Conservation (phyloP, 1,284 basidiomycete species). For the Albatrellus sp. region DNA sequence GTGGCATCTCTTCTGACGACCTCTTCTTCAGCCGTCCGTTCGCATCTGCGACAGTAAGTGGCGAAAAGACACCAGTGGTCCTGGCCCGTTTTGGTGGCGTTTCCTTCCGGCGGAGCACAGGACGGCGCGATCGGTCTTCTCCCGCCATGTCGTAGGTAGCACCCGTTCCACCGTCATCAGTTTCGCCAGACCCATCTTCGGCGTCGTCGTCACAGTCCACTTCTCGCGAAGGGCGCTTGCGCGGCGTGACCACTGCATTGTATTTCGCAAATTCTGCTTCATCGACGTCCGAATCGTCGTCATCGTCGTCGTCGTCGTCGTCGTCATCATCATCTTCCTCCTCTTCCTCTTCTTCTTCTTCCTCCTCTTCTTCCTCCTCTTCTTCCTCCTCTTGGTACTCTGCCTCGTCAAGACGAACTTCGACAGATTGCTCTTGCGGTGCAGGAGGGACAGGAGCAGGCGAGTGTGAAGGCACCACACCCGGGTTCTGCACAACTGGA, state of each 20-base stretch:
- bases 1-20: constrained; percentile 20
- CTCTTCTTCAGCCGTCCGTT: constrained; percentile 16
- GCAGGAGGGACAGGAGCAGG: constrained; percentile 11
- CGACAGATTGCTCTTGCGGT: no score
- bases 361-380: constrained; percentile 14
- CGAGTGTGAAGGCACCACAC: constrained; percentile 9
- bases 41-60: constrained; percentile 9
- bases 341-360: constrained; percentile 15
- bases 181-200: neutral
- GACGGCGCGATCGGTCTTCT: neutral
- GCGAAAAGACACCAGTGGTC: constrained; percentile 16
- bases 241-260: constrained; percentile 9
- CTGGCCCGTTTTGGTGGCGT: constrained; percentile 23
- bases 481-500: neutral
- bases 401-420: constrained; percentile 4
- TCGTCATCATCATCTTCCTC: constrained; percentile 14
- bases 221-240: constrained; percentile 14
- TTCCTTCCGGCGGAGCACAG: constrained; percentile 6
- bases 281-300: constrained; percentile 13
- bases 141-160: neutral
- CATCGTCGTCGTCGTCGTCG: constrained; percentile 12
- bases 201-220: constrained; percentile 11
- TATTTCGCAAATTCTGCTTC: constrained; percentile 9
- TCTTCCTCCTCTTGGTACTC: constrained; percentile 10
- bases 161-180: neutral